Conservation (phyloP, 139 green algal species). For the Auxenochlorella pyrenoidosa region DNA sequence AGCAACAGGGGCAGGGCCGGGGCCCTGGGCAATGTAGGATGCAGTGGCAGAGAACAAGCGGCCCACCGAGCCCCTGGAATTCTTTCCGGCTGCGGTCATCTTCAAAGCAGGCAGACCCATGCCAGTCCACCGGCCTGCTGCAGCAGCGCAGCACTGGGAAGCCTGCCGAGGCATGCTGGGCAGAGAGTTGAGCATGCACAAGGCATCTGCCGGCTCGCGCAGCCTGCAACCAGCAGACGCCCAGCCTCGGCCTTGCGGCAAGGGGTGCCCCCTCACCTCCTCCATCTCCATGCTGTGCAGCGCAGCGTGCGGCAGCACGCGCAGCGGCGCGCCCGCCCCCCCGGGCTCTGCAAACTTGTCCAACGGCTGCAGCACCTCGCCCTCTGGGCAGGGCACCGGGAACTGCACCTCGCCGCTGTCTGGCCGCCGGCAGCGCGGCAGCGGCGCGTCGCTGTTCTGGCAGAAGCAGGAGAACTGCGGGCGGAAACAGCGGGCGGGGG, state of each 20-base stretch:
- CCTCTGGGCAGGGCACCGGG: slow-evolving; percentile 4
- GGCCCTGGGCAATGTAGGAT: background rate
- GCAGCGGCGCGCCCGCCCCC: background rate
- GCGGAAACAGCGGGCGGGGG: background rate
- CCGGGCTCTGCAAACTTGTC: background rate
- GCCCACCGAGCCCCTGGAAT: no score
- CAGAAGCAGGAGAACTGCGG: slow-evolving; percentile 33
- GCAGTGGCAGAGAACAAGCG: background rate
- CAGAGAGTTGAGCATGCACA: no score
- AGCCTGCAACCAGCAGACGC: no score
- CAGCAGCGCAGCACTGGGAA: no score
- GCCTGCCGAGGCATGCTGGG: no score
- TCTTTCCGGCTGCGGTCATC: no score
- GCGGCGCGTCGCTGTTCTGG: slow-evolving; percentile 13
- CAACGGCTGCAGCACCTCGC: slow-evolving; percentile 11
- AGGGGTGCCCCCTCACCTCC: background rate
- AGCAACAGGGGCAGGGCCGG: background rate
- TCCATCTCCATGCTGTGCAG: background rate
- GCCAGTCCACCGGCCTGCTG: no score
- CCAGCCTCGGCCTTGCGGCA: no score
- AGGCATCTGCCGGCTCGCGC: no score
- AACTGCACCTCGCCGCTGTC: slow-evolving; percentile 9
- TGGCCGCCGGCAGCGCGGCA: slow-evolving; percentile 20
- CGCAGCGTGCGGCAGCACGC: background rate
- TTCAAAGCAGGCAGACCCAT: no score